A percentile compares a stretch with the other conserved stretches of the same genome.
phyloP scores from a whole-genome alignment of 257 asterid genomes.

The Solanum lycopersicoides region DNA sequence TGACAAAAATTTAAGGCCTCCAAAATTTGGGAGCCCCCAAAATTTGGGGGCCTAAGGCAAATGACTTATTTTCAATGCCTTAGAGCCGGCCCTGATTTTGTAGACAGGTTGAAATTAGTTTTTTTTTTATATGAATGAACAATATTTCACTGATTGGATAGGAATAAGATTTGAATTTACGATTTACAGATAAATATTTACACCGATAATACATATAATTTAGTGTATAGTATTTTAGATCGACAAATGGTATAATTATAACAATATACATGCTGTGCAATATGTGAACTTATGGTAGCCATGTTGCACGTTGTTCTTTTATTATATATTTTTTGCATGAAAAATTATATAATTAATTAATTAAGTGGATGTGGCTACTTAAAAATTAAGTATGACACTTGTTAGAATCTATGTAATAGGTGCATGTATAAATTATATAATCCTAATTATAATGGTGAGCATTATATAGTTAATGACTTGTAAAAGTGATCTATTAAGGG shows the following conservation, averaged over 20 bases:
- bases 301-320: background rate
- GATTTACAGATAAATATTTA: background rate
- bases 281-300: background rate
- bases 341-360: background rate
- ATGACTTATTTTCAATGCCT: too few species aligned
- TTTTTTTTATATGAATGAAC: too few species aligned
- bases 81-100: too few species aligned
- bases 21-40: too few species aligned
- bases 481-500: background rate
- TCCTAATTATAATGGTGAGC: background rate
- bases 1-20: too few species aligned
- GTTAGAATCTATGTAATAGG: background rate
- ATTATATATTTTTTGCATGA: background rate
- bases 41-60: too few species aligned
- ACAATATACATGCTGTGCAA: slow-evolving; percentile 1
- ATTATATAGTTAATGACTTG: background rate
- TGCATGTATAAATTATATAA: background rate
- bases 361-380: background rate
- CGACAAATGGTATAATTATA: background rate
- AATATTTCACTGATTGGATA: background rate
- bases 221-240: background rate
- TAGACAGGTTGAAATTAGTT: too few species aligned
- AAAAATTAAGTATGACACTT: background rate
- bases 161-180: background rate
- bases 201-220: background rate